A percentile compares a stretch with the other conserved stretches of the same genome.
Conservation (phyloP, 2,329 filamentous ascomycete genomes). For the Talaromyces pinophilus region DNA sequence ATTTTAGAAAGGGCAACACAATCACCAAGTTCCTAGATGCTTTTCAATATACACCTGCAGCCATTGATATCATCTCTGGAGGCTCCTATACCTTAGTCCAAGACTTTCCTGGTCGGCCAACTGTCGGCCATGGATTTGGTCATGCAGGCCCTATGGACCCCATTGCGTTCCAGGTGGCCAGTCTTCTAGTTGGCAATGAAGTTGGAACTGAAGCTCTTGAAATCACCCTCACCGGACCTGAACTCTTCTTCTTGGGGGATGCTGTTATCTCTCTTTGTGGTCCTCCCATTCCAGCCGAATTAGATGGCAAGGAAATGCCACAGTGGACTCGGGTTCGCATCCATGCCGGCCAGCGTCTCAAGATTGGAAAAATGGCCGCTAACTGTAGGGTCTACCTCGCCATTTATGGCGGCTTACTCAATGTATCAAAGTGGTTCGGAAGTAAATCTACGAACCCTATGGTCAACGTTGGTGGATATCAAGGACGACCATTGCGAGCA, state of each 20-base stretch:
- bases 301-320: slow-evolving; percentile 53
- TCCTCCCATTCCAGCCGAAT: slow-evolving; percentile 53
- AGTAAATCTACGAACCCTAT: slow-evolving; percentile 62
- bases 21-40: slow-evolving; percentile 58
- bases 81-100: slow-evolving; percentile 62
- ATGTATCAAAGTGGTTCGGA: slow-evolving; percentile 51
- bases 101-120: slow-evolving; percentile 60
- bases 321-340: slow-evolving; percentile 60
- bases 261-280: slow-evolving; percentile 61
- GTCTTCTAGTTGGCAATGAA: slow-evolving; percentile 60
- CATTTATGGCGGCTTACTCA: neutral
- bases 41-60: slow-evolving; percentile 54
- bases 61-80: slow-evolving; percentile 58
- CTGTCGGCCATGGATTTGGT: slow-evolving; percentile 59
- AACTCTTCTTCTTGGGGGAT: slow-evolving; percentile 56
- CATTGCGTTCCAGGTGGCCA: slow-evolving; percentile 33
- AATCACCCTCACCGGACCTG: slow-evolving; percentile 62
- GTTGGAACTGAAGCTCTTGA: slow-evolving; percentile 57
- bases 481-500: slow-evolving; percentile 57
- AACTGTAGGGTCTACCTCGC: slow-evolving; percentile 2
- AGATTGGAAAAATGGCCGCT: slow-evolving; percentile 53
- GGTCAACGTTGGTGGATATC: slow-evolving; percentile 61
- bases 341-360: slow-evolving; percentile 54
- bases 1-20: slow-evolving; percentile 54
- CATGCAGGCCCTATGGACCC: slow-evolving; percentile 58